Conservation (phyloP, 1,284 basidiomycete genomes). For the Ceratorhiza oryzae-sativae region DNA sequence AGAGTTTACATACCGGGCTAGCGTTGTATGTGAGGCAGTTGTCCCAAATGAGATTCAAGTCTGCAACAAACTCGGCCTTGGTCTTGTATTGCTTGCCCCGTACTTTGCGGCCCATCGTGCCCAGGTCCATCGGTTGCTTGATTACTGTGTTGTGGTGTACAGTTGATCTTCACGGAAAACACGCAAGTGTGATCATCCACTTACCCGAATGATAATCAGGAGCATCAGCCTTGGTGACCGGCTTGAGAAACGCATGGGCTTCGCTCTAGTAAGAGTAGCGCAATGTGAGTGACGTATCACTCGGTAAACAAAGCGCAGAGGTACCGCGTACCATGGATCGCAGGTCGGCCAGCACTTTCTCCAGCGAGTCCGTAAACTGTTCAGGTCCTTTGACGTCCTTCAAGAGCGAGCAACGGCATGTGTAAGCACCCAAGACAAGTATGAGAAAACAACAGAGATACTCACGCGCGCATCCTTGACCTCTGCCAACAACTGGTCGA, state of each 20-base stretch:
- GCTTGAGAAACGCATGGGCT: conserved; percentile 87
- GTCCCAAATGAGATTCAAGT: conserved; percentile 95
- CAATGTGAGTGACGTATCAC: conserved; percentile 39
- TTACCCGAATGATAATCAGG: conserved; percentile 89
- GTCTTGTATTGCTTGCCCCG: conserved; percentile 91
- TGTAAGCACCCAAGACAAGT: background rate
- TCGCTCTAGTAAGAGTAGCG: conserved; percentile 65
- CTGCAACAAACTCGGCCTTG: conserved; percentile 91
- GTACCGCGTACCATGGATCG: conserved; percentile 70
- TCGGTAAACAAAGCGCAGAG: conserved; percentile 13
- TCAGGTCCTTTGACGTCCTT: conserved; percentile 79
- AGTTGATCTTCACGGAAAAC: background rate
- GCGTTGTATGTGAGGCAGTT: conserved; percentile 96
- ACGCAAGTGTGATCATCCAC: conserved; percentile 37
- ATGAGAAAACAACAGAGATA: conserved; percentile 43
- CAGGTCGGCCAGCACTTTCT: conserved; percentile 84
- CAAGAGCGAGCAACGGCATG: conserved; percentile 3
- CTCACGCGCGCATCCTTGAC: conserved; percentile 79
- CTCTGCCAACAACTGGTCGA: conserved; percentile 71
- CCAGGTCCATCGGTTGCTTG: conserved; percentile 91
- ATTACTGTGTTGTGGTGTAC: conserved; percentile 65
- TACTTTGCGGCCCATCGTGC: conserved; percentile 90
- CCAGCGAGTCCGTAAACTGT: conserved; percentile 89
- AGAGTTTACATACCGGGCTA: conserved; percentile 80
- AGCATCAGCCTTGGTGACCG: conserved; percentile 84